A percentile compares a stretch with the other conserved stretches of the same genome.
These are phyloP conservation scores for Astrothelium macrocarpum DNA, from an alignment of 495 filamentous ascomycete genomes.

Conservation along the genomic window DNA sequence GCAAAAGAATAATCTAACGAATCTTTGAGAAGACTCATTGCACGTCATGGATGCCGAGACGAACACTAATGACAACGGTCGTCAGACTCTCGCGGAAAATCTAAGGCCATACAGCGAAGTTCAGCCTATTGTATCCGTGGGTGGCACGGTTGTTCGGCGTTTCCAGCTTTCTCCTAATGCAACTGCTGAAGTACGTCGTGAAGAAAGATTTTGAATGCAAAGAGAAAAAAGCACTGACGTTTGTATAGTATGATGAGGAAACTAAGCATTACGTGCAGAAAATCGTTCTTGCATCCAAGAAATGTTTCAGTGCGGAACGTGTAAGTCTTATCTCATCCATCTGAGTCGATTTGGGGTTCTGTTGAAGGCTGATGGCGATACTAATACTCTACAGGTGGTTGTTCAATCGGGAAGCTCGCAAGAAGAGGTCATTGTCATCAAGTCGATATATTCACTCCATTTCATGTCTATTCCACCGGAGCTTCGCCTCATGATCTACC, in stretches of 20 bases:
- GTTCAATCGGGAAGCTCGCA: neutral
- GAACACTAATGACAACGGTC: no score
- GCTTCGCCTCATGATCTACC: slow-evolving; percentile 37
- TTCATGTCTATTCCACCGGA: slow-evolving; percentile 37
- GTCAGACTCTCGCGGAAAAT: no score
- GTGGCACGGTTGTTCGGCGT: no score
- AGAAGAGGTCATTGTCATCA: neutral
- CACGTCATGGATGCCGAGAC: no score
- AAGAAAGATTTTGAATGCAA: neutral
- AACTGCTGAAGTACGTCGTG: neutral
- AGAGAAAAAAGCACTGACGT: neutral
- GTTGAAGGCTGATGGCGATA: no score
- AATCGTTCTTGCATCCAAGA: neutral
- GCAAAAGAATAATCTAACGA: no score
- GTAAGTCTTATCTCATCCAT: neutral
- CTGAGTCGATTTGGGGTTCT: neutral
- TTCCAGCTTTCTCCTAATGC: no score
- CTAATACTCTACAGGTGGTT: neutral
- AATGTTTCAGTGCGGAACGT: neutral
- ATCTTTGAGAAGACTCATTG: no score
- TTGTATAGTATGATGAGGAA: neutral
- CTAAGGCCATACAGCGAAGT: no score
- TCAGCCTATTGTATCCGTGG: no score
- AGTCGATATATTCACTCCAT: neutral
- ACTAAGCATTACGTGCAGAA: neutral